phyloP scores from a whole-genome alignment of 2,329 filamentous ascomycete genomes.

The Ophiosphaerella narmari region DNA sequence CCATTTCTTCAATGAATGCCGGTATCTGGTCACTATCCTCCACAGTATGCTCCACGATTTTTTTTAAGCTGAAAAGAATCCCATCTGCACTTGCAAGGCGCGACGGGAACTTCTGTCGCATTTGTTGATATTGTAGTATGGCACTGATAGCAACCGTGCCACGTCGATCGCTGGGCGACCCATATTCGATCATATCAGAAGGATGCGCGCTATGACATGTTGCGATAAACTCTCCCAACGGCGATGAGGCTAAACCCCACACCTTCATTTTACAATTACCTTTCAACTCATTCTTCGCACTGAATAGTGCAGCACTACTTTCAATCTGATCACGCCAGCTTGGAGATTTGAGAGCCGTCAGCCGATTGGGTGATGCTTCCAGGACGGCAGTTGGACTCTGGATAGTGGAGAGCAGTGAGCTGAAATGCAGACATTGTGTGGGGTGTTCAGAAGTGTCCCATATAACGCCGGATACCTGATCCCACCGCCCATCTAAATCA shows the following conservation, averaged over 20 bases:
- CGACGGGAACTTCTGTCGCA: constrained; percentile 21
- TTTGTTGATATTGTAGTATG: constrained; percentile 20
- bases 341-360: constrained; percentile 21
- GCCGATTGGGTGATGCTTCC: constrained; percentile 20
- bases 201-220: constrained; percentile 60
- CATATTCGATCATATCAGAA: constrained; percentile 62
- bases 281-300: constrained; percentile 55
- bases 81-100: constrained; percentile 36
- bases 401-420: constrained; percentile 44
- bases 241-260: constrained; percentile 58
- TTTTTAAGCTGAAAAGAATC: constrained; percentile 39
- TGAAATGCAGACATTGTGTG: constrained; percentile 40
- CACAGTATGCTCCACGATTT: constrained; percentile 37
- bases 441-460: constrained; percentile 35
- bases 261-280: constrained; percentile 55
- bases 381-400: constrained; percentile 38
- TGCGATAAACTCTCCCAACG: constrained; percentile 54
- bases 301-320: constrained; percentile 50
- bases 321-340: constrained; percentile 49
- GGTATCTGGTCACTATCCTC: constrained; percentile 31
- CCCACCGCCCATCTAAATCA: constrained; percentile 50
- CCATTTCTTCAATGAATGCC: constrained; percentile 25
- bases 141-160: constrained; percentile 43
- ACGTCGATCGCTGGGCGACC: constrained; percentile 53
- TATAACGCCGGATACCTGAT: constrained; percentile 42